A percentile compares a stretch with the other conserved stretches of the same genome.
phyloP scores from a whole-genome alignment of 2,329 filamentous ascomycete species.

The Teratosphaeria nubilosa region DNA sequence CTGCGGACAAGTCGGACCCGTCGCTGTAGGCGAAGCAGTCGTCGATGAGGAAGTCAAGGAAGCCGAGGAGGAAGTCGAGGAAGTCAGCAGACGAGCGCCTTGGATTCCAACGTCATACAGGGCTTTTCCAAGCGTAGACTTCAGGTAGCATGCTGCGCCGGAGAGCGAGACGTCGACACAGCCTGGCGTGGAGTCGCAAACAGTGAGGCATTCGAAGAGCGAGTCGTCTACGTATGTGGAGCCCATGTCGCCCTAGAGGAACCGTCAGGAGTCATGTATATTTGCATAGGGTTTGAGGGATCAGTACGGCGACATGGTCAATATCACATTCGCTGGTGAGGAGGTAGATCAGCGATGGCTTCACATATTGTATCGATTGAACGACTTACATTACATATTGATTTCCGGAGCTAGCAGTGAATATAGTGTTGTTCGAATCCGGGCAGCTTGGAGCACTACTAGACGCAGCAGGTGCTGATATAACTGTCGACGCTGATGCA shows the following conservation, averaged over 20 bases:
- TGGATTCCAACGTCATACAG: neutral
- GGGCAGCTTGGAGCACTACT: neutral
- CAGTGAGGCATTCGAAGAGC: slow-evolving; percentile 16
- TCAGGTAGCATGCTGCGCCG: slow-evolving; percentile 6
- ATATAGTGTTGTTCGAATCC: neutral
- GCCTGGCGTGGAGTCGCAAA: slow-evolving; percentile 18
- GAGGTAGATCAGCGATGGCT: neutral
- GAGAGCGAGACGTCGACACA: slow-evolving; percentile 25
- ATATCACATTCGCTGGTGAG: neutral
- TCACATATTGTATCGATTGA: neutral
- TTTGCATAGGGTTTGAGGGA: neutral
- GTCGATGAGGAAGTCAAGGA: neutral
- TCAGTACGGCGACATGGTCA: neutral
- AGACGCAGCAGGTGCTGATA: neutral
- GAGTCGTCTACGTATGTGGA: neutral
- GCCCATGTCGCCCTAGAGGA: neutral
- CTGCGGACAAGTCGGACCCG: neutral
- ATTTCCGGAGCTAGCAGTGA: neutral
- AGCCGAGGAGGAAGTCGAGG: neutral
- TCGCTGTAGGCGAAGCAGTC: neutral
- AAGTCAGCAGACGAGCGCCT: neutral
- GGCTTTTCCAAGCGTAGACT: neutral
- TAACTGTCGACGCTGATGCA: neutral
- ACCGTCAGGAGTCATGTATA: neutral
- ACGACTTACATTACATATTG: neutral